phyloP scores from a whole-genome alignment of 306 rosid species.

The Sphenostylis stenocarpa region DNA sequence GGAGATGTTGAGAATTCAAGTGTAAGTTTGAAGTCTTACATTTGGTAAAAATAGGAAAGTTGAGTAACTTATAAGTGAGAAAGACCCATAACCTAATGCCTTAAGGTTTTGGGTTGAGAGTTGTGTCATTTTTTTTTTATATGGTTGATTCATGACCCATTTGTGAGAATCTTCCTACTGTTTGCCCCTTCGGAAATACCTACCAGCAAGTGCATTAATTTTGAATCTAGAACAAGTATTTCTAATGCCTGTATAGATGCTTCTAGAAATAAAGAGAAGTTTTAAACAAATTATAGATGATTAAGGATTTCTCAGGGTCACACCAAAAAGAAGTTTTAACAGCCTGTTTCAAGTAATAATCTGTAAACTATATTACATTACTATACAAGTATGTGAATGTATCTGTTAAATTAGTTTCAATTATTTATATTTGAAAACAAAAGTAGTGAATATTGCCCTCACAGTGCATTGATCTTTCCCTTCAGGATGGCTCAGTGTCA shows the following conservation, averaged over 20 bases:
- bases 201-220: not conserved
- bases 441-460: conserved; percentile 12
- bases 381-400: not conserved
- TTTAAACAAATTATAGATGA: conserved; percentile 3
- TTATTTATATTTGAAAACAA: not conserved
- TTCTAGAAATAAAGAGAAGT: too few relatives aligned
- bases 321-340: not conserved
- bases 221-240: not conserved
- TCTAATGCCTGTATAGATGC: not conserved
- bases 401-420: conserved; percentile 2
- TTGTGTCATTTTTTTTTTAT: too few relatives aligned
- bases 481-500: conserved; percentile 72
- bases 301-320: not conserved
- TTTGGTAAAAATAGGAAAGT: too few relatives aligned
- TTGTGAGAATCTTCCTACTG: too few relatives aligned
- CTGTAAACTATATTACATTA: not conserved
- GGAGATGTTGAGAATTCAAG: too few relatives aligned
- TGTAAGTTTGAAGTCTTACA: too few relatives aligned
- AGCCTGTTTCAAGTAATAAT: not conserved
- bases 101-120: too few relatives aligned
- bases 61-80: too few relatives aligned
- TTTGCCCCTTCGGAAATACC: too few relatives aligned
- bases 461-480: conserved; percentile 26
- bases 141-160: too few relatives aligned
- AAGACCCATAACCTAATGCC: too few relatives aligned